Base-by-base conservation (phyloP, 108 stramenopile genomes). In the Parietichytrium sp. region DNA sequence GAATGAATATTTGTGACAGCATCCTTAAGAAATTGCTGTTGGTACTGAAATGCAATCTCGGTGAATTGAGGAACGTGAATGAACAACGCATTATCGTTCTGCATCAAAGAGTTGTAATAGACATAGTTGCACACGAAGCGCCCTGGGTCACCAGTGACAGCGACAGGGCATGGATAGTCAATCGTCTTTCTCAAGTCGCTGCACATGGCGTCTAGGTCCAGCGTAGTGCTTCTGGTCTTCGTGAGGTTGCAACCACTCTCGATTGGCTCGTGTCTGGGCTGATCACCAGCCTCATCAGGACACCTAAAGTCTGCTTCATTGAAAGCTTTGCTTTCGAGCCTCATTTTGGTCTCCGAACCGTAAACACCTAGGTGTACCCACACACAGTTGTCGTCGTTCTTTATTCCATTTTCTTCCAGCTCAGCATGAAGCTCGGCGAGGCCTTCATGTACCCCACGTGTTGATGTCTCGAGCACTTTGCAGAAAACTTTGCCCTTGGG, bases 321-420 rank as follows among this genome's bases (percentile, higher is more conserved):
- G 42, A 45, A 72, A 10, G 61, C 33, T 25, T 25, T 27, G 61
- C 45, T 33, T 25, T 72, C 61, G 61, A 72, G 61, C 16, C 61
- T 33, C 15, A 72, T 45, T n/a, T 15, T 20, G 15, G 29, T 10
- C 38, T 33, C 36, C 15, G 38, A 36, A 7, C 29, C 8, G 1
- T 72, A 72, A 42, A 72, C 61, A 20, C 61, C 61, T 12, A 72
- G 10, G 45, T 72, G 61, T 33, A 72, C 20, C 61, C 61, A 72
- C 10, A 72, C 20, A n/a, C n/a, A n/a, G 6, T n/a, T 42, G 33
- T 72, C 61, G 6, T 10, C 33, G 29, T 33, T 33, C 33, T 7
- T 15, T n/a, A 27, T 25, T n/a, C 33, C 61, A 6, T 25, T 33
- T n/a, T 33, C 61, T 27, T 31, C 38, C 23, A 72, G 61, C 29